Conservation (phyloP, 2,329 filamentous ascomycete genomes). For the Paracoccidioides brasiliensis region DNA sequence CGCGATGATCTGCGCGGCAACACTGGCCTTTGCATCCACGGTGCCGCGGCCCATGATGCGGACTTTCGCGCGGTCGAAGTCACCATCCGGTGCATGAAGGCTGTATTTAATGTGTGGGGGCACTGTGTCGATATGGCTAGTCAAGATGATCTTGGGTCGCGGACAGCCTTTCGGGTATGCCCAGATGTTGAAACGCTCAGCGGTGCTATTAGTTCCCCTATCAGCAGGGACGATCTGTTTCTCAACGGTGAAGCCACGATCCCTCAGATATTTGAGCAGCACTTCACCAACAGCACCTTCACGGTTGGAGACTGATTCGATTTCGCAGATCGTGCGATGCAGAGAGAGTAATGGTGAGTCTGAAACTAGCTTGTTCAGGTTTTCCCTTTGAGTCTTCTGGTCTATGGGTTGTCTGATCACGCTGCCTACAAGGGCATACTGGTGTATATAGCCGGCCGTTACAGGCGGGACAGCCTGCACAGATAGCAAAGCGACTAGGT, state of each 20-base stretch:
- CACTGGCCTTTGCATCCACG: slow-evolving; percentile 36
- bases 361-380: slow-evolving; percentile 26
- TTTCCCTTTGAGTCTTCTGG: not conserved
- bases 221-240: slow-evolving; percentile 36
- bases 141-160: slow-evolving; percentile 31
- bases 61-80: slow-evolving; percentile 18
- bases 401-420: not conserved
- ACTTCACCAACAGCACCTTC: slow-evolving; percentile 58
- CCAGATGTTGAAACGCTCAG: slow-evolving; percentile 57
- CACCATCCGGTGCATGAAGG: slow-evolving; percentile 35
- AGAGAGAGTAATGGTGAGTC: slow-evolving; percentile 49
- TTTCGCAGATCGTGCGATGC: slow-evolving; percentile 62
- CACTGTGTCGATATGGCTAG: slow-evolving; percentile 69
- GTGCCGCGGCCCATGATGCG: slow-evolving; percentile 33
- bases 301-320: slow-evolving; percentile 56
- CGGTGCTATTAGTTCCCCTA: slow-evolving; percentile 9
- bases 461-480: not conserved
- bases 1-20: slow-evolving; percentile 32
- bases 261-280: slow-evolving; percentile 52
- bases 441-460: not conserved
- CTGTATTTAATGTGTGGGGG: slow-evolving; percentile 37
- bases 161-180: slow-evolving; percentile 38
- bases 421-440: not conserved
- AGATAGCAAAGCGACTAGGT: not conserved
- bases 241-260: slow-evolving; percentile 49